phyloP scores from a whole-genome alignment of 495 filamentous ascomycete species.

The Podospora fimiseda region DNA sequence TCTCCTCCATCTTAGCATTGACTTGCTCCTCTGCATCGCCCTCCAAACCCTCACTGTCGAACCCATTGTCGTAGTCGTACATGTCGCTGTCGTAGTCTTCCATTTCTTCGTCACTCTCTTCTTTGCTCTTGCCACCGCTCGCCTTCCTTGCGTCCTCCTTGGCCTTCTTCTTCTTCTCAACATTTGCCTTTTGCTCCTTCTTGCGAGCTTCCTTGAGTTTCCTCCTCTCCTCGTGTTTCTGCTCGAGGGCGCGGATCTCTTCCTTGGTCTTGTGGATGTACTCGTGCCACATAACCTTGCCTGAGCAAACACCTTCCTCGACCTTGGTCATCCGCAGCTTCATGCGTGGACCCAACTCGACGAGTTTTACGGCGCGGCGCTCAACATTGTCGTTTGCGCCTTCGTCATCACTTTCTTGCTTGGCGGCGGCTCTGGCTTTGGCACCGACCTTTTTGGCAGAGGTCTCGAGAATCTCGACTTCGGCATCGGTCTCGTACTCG shows the following conservation, averaged over 20 bases:
- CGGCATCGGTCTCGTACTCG: slow-evolving; percentile 88
- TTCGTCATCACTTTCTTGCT: slow-evolving; percentile 22
- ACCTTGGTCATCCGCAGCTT: slow-evolving; percentile 87
- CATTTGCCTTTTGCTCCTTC: slow-evolving; percentile 77
- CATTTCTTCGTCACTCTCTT: slow-evolving; percentile 55
- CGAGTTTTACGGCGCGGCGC: slow-evolving; percentile 81
- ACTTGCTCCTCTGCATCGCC: slow-evolving; percentile 56
- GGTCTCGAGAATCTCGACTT: slow-evolving; percentile 82
- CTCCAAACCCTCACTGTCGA: slow-evolving; percentile 47
- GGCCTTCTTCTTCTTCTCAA: slow-evolving; percentile 69
- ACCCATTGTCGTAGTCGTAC: slow-evolving; percentile 46
- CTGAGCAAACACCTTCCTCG: slow-evolving; percentile 86
- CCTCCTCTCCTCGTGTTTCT: slow-evolving; percentile 68
- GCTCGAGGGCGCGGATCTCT: slow-evolving; percentile 70
- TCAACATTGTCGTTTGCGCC: slow-evolving; percentile 47
- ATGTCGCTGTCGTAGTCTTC: slow-evolving; percentile 48
- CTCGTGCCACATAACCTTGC: slow-evolving; percentile 97
- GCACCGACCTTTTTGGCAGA: slow-evolving; percentile 63
- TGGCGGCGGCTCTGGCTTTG: slow-evolving; percentile 42
- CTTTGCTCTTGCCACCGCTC: slow-evolving; percentile 44
- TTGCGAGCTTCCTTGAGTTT: slow-evolving; percentile 77
- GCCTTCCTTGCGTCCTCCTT: slow-evolving; percentile 47
- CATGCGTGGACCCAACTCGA: slow-evolving; percentile 89
- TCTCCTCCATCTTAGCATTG: slow-evolving; percentile 48
- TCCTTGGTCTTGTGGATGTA: slow-evolving; percentile 74